phyloP scores from a whole-genome alignment of 352 stramenopile species.

The Phytophthora quininea region DNA sequence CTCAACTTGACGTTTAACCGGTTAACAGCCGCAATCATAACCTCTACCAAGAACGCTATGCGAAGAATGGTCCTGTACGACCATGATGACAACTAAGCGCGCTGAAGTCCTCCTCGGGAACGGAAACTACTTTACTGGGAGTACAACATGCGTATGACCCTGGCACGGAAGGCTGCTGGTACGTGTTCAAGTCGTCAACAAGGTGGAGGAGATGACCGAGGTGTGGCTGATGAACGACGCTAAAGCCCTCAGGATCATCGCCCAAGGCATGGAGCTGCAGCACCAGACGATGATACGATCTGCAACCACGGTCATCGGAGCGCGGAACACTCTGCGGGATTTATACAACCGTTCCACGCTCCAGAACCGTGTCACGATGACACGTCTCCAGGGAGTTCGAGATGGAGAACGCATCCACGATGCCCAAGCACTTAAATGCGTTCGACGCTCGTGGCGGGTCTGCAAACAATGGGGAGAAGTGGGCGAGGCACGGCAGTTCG shows the following conservation, averaged over 20 bases:
- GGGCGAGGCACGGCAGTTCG: conserved; percentile 21
- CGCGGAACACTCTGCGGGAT: background rate
- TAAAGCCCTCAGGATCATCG: background rate
- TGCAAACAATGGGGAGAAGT: conserved; percentile 18
- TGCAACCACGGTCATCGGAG: background rate
- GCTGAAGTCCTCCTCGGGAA: background rate
- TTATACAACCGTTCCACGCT: background rate
- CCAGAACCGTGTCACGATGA: conserved; percentile 19
- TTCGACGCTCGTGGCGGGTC: conserved; percentile 18
- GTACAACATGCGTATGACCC: background rate
- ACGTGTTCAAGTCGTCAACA: background rate
- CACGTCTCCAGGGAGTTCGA: conserved; percentile 27
- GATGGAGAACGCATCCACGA: conserved; percentile 14
- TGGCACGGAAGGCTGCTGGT: background rate
- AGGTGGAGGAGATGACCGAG: background rate
- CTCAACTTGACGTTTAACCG: too few species aligned
- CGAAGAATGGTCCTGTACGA: too few species aligned
- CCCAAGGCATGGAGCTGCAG: background rate
- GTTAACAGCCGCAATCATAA: too few species aligned
- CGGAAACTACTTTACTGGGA: background rate
- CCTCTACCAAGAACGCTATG: too few species aligned
- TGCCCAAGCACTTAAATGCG: conserved; percentile 18
- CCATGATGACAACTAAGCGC: background rate
- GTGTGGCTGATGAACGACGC: background rate
- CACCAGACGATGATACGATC: background rate